A percentile compares a stretch with the other conserved stretches of the same genome.
Conservation (phyloP, 2,329 filamentous ascomycete genomes). For the Aspergillus sergii region DNA sequence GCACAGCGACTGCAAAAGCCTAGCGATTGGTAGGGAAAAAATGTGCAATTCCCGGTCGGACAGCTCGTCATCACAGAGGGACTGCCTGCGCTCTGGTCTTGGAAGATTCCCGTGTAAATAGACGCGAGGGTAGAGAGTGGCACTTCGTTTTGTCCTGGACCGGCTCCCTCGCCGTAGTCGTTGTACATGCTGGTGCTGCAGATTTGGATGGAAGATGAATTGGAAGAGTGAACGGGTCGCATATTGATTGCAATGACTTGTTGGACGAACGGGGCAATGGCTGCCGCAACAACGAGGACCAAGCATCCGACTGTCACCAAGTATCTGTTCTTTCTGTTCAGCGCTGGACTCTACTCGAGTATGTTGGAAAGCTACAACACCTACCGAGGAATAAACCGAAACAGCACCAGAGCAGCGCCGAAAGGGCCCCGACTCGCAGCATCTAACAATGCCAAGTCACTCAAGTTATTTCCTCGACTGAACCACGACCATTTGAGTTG, state of each 20-base stretch:
- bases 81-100: conserved; percentile 19
- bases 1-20: conserved; percentile 30
- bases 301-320: conserved; percentile 32
- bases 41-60: conserved; percentile 38
- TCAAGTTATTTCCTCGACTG: conserved; percentile 25
- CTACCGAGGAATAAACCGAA: conserved; percentile 28
- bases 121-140: conserved; percentile 29
- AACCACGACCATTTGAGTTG: conserved; percentile 43
- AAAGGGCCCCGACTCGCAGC: conserved; percentile 36
- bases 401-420: conserved; percentile 32
- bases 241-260: conserved; percentile 28
- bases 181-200: conserved; percentile 25
- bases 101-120: conserved; percentile 34
- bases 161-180: conserved; percentile 23
- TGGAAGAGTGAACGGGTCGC: conserved; percentile 18
- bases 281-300: conserved; percentile 29
- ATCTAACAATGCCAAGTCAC: conserved; percentile 36
- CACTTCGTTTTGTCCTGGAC: conserved; percentile 26
- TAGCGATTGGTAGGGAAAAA: conserved; percentile 32
- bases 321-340: conserved; percentile 17
- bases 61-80: conserved; percentile 27
- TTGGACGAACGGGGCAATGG: conserved; percentile 35
- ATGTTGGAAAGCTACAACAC: neutral
- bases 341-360: neutral
- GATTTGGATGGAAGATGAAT: conserved; percentile 20